These are phyloP conservation scores for Leptomonas seymouri DNA, from an alignment of 208 protist genomes.

Conservation along the genomic window DNA sequence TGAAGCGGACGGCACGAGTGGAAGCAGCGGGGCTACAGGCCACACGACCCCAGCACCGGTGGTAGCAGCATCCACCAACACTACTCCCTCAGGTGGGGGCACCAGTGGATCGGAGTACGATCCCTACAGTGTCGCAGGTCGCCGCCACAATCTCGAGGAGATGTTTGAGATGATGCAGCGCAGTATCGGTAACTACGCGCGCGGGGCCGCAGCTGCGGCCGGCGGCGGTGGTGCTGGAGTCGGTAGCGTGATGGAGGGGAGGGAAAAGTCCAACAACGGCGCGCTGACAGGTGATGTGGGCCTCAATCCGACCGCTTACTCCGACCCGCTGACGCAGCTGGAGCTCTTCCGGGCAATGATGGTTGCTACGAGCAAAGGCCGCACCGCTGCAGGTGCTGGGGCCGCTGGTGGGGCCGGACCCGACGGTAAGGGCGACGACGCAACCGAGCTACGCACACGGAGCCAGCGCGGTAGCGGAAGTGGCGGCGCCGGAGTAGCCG, in stretches of 20 bases:
- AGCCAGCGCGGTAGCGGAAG: not conserved
- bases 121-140: constrained; percentile 10
- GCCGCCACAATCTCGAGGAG: constrained; percentile 31
- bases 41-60: constrained; percentile 7
- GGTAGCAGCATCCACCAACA: not conserved
- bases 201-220: not conserved
- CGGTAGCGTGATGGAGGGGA: not conserved
- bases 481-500: not conserved
- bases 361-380: constrained; percentile 34
- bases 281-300: constrained; percentile 13
- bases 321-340: constrained; percentile 29
- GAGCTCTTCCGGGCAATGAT: constrained; percentile 36
- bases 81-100: not conserved
- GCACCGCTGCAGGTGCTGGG: not conserved
- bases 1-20: constrained; percentile 9
- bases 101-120: constrained; percentile 6
- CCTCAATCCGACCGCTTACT: constrained; percentile 24
- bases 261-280: not conserved
- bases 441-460: constrained; percentile 5
- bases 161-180: constrained; percentile 44
- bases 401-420: constrained; percentile 4
- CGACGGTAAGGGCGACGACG: constrained; percentile 20
- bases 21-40: constrained; percentile 20
- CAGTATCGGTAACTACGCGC: constrained; percentile 24
- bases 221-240: not conserved